Percentiles rank a stretch among this genome's conserved stretches.
phyloP scores from a whole-genome alignment of 2,329 filamentous ascomycete species.

The Kalaharituber pfeilii region DNA sequence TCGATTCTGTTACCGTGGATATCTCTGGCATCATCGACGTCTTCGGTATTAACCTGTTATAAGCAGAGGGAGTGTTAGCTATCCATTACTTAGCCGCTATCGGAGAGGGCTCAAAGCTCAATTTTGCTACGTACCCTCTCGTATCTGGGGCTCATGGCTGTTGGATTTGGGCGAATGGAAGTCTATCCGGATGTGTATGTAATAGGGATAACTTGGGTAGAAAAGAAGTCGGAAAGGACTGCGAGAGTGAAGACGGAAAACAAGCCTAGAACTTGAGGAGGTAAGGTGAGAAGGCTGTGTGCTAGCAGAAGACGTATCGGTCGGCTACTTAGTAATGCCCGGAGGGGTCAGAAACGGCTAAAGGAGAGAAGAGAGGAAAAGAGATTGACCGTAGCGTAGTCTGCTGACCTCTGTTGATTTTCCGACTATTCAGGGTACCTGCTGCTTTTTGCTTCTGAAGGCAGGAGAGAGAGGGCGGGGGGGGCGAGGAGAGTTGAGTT shows the following conservation, averaged over 20 bases:
- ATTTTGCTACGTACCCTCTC: constrained; percentile 18
- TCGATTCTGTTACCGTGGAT: constrained; percentile 26
- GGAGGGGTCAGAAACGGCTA: too few relatives aligned
- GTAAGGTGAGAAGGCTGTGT: constrained; percentile 5
- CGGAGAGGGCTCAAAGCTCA: neutral
- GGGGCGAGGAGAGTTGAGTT: too few relatives aligned
- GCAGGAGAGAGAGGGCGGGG: too few relatives aligned
- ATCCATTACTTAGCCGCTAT: neutral
- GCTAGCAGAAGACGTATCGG: too few relatives aligned
- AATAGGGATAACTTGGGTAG: too few relatives aligned
- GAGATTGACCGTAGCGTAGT: too few relatives aligned
- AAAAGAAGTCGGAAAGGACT: neutral
- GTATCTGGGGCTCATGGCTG: constrained; percentile 18
- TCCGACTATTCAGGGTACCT: too few relatives aligned
- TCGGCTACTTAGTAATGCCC: too few relatives aligned
- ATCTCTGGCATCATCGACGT: constrained; percentile 36
- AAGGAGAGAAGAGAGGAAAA: too few relatives aligned
- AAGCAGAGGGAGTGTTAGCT: constrained; percentile 2
- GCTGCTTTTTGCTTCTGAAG: too few relatives aligned
- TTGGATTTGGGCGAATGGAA: constrained; percentile 1
- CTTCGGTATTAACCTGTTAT: constrained; percentile 40
- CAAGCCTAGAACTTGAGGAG: neutral
- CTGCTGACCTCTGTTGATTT: too few relatives aligned
- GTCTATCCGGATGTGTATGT: too few relatives aligned
- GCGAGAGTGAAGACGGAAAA: neutral